Percentiles rank a stretch among this genome's conserved stretches.
phyloP scores from a whole-genome alignment of 768 basidiomycete genomes.

The Sporobolomyces pararoseus region DNA sequence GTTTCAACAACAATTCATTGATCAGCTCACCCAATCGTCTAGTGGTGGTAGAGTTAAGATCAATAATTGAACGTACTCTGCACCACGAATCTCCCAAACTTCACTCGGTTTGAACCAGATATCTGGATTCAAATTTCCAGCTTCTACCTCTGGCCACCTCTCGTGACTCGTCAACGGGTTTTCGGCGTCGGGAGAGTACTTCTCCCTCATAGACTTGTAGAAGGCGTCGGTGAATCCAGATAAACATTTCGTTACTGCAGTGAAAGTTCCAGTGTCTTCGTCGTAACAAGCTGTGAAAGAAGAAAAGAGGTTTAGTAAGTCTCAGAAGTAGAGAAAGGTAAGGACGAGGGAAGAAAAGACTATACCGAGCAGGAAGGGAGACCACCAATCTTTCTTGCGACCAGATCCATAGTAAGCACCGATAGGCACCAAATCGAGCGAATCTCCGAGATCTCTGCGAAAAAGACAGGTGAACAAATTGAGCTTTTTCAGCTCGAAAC shows the following conservation, averaged over 20 bases:
- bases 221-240: conserved; percentile 71
- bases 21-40: neutral
- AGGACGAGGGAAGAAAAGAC: neutral
- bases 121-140: conserved; percentile 47
- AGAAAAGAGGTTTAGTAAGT: neutral
- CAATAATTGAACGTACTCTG: conserved; percentile 49
- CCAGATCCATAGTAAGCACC: conserved; percentile 52
- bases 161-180: conserved; percentile 46
- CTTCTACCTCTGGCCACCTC: conserved; percentile 24
- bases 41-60: no score
- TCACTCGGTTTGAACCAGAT: conserved; percentile 53
- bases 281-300: conserved; percentile 24
- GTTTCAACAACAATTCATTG: neutral
- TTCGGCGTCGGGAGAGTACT: conserved; percentile 69
- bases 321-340: neutral
- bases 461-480: neutral
- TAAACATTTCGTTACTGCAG: conserved; percentile 83
- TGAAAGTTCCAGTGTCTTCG: conserved; percentile 29
- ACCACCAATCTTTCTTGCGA: conserved; percentile 87
- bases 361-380: conserved; percentile 70
- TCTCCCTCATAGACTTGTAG: conserved; percentile 60
- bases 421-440: conserved; percentile 54
- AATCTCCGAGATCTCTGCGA: conserved; percentile 36
- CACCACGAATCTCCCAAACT: conserved; percentile 71
- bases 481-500: neutral